These are phyloP conservation scores for Trichophyton verrucosum DNA, from an alignment of 2,329 filamentous ascomycete species.

Conservation along the genomic window DNA sequence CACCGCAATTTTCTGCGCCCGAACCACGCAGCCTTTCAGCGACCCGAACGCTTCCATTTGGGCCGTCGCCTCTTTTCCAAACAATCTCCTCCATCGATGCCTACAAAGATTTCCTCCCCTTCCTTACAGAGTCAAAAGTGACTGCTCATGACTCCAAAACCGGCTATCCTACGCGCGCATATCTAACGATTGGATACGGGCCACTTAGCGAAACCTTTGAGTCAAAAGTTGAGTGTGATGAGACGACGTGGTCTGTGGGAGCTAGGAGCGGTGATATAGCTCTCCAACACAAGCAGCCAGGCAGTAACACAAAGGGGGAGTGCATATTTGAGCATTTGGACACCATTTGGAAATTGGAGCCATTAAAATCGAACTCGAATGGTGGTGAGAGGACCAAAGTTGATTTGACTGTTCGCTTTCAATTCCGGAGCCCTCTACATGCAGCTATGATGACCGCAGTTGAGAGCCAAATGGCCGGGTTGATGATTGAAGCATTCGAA, in stretches of 20 bases:
- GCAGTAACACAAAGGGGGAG: slow-evolving; percentile 20
- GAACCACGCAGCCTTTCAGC: slow-evolving; percentile 58
- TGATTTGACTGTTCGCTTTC: slow-evolving; percentile 61
- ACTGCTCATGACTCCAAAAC: slow-evolving; percentile 53
- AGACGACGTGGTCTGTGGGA: slow-evolving; percentile 55
- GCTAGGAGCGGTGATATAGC: slow-evolving; percentile 41
- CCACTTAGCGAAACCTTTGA: slow-evolving; percentile 74
- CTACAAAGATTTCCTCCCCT: slow-evolving; percentile 82
- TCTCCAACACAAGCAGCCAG: slow-evolving; percentile 27
- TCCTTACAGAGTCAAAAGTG: slow-evolving; percentile 66
- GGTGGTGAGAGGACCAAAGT: slow-evolving; percentile 52
- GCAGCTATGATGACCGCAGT: slow-evolving; percentile 67
- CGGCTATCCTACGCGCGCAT: slow-evolving; percentile 55
- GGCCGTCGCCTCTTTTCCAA: slow-evolving; percentile 57
- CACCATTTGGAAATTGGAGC: slow-evolving; percentile 33
- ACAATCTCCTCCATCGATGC: slow-evolving; percentile 79
- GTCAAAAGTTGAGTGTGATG: slow-evolving; percentile 65
- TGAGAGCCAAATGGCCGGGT: slow-evolving; percentile 55
- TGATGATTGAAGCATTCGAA: slow-evolving; percentile 52
- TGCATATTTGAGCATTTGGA: slow-evolving; percentile 42
- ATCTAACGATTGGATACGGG: slow-evolving; percentile 75
- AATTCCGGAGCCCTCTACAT: slow-evolving; percentile 83
- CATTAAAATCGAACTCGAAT: slow-evolving; percentile 22
- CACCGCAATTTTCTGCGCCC: slow-evolving; percentile 16
- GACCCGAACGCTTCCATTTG: slow-evolving; percentile 63